These are phyloP conservation scores for Venturia aucupariae DNA, from an alignment of 2,329 filamentous ascomycete genomes.

Conservation along the genomic window DNA sequence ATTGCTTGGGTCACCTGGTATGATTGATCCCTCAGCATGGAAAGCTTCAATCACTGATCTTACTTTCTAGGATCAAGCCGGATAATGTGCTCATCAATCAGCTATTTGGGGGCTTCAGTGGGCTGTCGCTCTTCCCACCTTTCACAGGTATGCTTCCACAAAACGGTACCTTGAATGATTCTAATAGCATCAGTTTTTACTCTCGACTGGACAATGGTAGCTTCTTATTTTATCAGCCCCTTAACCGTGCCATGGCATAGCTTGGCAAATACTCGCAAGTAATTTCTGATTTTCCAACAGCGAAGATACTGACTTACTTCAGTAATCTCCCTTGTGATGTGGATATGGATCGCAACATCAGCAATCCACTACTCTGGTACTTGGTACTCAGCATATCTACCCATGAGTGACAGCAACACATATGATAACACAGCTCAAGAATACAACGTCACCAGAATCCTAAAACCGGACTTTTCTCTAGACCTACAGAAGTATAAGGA, in stretches of 20 bases:
- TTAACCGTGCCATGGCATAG: constrained; percentile 14
- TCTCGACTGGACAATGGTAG: constrained; percentile 15
- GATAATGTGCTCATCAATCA: constrained; percentile 62
- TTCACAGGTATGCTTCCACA: constrained; percentile 8
- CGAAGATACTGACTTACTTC: constrained; percentile 16
- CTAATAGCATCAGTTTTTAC: constrained; percentile 12
- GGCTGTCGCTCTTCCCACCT: constrained; percentile 55
- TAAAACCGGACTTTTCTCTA: constrained; percentile 24
- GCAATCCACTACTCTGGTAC: constrained; percentile 18
- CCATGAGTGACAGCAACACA: constrained; percentile 22
- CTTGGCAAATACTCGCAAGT: constrained; percentile 11
- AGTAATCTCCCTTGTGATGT: constrained; percentile 9
- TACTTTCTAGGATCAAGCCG: constrained; percentile 48
- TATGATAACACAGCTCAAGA: constrained; percentile 28
- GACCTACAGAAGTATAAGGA: constrained; percentile 25
- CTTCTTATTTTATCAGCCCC: constrained; percentile 13
- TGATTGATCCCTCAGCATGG: background rate
- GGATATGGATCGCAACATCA: constrained; percentile 21
- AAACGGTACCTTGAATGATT: constrained; percentile 8
- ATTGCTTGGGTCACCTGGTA: constrained; percentile 63
- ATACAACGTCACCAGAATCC: constrained; percentile 28
- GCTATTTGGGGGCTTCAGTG: constrained; percentile 60
- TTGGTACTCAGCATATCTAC: constrained; percentile 26
- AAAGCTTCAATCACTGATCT: background rate
- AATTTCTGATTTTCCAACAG: no score